Conservation (phyloP, 257 asterid genomes). For the Ligustrum vulgare region DNA sequence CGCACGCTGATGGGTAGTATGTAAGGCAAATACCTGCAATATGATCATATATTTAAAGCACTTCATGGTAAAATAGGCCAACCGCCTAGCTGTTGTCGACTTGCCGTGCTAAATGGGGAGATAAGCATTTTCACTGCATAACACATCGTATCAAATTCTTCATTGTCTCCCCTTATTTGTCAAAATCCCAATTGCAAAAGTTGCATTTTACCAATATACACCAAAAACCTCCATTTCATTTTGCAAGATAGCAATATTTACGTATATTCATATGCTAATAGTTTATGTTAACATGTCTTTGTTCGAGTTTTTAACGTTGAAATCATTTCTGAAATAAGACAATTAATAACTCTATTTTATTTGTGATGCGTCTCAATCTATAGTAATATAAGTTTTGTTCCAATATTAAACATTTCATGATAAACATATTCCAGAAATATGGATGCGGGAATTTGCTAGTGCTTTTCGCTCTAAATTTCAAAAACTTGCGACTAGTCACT, state of each 20-base stretch:
- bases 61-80: too few species aligned
- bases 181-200: not conserved
- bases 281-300: not conserved
- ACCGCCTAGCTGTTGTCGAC: too few species aligned
- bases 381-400: not conserved
- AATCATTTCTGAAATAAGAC: not conserved
- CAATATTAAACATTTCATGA: not conserved
- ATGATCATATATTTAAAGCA: too few species aligned
- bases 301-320: not conserved
- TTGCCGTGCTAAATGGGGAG: too few species aligned
- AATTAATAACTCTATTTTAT: not conserved
- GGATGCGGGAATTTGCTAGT: not conserved
- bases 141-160: not conserved
- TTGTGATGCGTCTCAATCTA: not conserved
- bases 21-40: too few species aligned
- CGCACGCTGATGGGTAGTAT: too few species aligned
- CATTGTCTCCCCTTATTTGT: not conserved
- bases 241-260: not conserved
- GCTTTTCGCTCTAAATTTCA: not conserved
- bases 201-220: not conserved
- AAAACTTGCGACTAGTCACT: not conserved
- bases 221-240: not conserved
- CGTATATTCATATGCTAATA: not conserved
- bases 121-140: too few species aligned
- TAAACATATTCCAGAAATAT: not conserved